A percentile compares a stretch with the other conserved stretches of the same genome.
These are phyloP conservation scores for Melanomma pulvis-pyrius DNA, from an alignment of 495 filamentous ascomycete species.

Conservation along the genomic window DNA sequence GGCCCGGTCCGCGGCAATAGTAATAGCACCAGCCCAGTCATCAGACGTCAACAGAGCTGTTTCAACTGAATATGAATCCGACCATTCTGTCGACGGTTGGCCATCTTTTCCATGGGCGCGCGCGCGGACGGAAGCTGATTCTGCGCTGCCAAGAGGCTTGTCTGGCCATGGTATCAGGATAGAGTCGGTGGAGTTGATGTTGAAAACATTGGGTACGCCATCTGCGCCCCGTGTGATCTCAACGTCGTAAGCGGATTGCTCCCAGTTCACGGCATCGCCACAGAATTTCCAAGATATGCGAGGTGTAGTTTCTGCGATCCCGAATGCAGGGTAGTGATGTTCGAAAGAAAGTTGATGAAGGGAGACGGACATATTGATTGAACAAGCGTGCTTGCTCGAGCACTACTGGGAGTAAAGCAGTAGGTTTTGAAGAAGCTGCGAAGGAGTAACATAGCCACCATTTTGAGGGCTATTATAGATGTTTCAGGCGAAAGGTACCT, in stretches of 20 bases:
- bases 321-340: slow-evolving; percentile 10
- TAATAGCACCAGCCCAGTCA: slow-evolving; percentile 4
- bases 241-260: slow-evolving; percentile 18
- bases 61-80: background rate
- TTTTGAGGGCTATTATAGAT: background rate
- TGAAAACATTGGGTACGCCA: slow-evolving; percentile 7
- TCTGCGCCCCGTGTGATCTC: slow-evolving; percentile 12
- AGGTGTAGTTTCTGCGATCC: slow-evolving; percentile 14
- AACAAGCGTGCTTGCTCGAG: background rate
- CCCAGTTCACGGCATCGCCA: slow-evolving; percentile 9
- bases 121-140: background rate
- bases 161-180: slow-evolving; percentile 22
- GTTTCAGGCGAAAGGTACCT: background rate
- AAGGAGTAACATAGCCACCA: background rate
- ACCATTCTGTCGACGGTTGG: slow-evolving; percentile 13
- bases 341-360: slow-evolving; percentile 13
- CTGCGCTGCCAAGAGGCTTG: slow-evolving; percentile 2
- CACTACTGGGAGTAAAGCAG: background rate
- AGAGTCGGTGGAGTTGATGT: slow-evolving; percentile 16
- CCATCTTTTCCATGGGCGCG: slow-evolving; percentile 12
- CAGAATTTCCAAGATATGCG: slow-evolving; percentile 19
- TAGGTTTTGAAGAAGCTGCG: background rate
- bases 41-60: background rate
- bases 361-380: slow-evolving; percentile 9
- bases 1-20: slow-evolving; percentile 4